These are phyloP conservation scores for Quercus alba DNA, from an alignment of 306 rosid species.

Conservation along the genomic window DNA sequence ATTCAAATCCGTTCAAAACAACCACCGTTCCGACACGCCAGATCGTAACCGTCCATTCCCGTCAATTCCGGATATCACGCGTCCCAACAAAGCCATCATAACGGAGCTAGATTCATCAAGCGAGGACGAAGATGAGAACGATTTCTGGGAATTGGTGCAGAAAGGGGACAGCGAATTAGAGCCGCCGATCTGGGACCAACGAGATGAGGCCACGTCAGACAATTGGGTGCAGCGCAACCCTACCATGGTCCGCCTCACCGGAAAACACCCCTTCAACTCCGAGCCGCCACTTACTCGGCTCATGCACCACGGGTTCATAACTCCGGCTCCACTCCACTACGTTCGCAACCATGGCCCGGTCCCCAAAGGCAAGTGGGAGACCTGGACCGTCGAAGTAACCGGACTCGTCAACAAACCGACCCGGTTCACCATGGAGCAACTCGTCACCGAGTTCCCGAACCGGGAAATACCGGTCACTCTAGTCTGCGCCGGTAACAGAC, in stretches of 20 bases:
- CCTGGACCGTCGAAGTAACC: conserved; percentile 62
- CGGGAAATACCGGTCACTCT: conserved; percentile 60
- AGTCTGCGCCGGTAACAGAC: conserved; percentile 70
- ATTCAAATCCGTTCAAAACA: conserved; percentile 25
- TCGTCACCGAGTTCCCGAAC: conserved; percentile 39
- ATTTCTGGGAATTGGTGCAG: conserved; percentile 18
- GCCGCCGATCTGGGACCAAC: conserved; percentile 47
- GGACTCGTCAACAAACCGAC: conserved; percentile 61
- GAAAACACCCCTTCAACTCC: conserved; percentile 78
- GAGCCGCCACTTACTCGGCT: conserved; percentile 65
- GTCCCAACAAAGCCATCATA: not conserved
- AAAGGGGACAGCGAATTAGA: conserved; percentile 45
- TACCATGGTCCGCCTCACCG: conserved; percentile 64
- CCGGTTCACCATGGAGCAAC: conserved; percentile 61
- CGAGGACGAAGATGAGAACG: conserved; percentile 35
- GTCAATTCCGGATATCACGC: not conserved
- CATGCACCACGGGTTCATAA: conserved; percentile 80
- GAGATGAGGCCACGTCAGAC: conserved; percentile 72
- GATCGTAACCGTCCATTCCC: conserved; percentile 19
- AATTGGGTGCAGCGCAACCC: conserved; percentile 67
- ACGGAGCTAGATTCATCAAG: conserved; percentile 27
- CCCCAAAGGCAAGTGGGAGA: conserved; percentile 51
- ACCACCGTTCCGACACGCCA: conserved; percentile 26
- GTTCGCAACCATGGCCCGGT: conserved; percentile 80
- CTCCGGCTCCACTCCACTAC: conserved; percentile 78